Evolutionary conservation across 441 rosid species (phyloP).

Genomic region (Adansonia madagascariensis): DNA sequence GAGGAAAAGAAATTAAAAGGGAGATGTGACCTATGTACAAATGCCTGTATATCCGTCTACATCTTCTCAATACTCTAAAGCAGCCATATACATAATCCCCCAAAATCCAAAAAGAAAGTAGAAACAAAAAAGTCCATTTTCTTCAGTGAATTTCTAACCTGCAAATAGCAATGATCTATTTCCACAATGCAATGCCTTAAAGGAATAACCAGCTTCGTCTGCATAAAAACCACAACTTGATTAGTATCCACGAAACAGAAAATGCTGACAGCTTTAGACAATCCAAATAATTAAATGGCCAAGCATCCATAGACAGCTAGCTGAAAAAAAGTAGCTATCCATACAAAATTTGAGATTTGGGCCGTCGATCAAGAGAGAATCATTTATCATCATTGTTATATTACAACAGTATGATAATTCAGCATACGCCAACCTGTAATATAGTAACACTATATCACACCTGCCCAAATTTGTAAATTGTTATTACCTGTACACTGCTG

Average conservation of each 20-base stretch:
- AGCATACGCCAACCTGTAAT: neutral
- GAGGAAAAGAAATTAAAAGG: constrained; percentile 32
- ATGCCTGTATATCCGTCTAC: constrained; percentile 61
- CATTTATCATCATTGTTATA: neutral
- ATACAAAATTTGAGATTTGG: neutral
- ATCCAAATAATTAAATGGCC: neutral
- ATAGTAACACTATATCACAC: neutral
- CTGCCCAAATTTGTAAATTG: constrained; percentile 14
- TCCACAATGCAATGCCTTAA: constrained; percentile 41
- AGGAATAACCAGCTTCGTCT: constrained; percentile 60
- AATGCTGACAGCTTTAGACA: neutral
- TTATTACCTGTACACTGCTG: constrained; percentile 82
- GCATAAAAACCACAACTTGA: constrained; percentile 35
- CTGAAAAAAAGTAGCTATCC: neutral
- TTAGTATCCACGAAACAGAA: constrained; percentile 19
- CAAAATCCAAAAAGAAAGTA: constrained; percentile 20
- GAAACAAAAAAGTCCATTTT: constrained; percentile 25
- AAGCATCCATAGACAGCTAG: constrained; percentile 4
- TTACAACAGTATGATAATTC: neutral
- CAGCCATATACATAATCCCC: constrained; percentile 63
- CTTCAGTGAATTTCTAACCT: constrained; percentile 35
- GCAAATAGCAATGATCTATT: constrained; percentile 29
- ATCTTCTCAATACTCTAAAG: constrained; percentile 56
- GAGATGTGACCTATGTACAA: constrained; percentile 57
- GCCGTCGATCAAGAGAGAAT: neutral